Evolutionary conservation across 306 rosid species (phyloP).

Genomic region (Vicia villosa): DNA sequence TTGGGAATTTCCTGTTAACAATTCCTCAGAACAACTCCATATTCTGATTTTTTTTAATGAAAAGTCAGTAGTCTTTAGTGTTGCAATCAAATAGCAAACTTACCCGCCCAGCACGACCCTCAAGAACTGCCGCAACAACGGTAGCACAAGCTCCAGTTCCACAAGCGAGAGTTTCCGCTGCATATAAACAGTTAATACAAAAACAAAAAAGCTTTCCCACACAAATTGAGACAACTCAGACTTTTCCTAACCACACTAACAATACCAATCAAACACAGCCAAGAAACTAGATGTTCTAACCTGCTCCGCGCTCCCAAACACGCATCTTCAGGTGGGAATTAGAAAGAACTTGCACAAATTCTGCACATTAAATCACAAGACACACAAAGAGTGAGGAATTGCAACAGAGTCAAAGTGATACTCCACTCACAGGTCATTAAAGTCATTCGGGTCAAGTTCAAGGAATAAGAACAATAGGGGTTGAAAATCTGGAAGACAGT

Average conservation of each 20-base stretch:
- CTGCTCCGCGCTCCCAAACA: constrained; percentile 99
- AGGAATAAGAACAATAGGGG: constrained; percentile 9
- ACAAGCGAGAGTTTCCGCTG: constrained; percentile 95
- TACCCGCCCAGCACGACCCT: constrained; percentile 88
- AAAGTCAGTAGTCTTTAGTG: constrained; percentile 8
- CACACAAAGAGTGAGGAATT: neutral
- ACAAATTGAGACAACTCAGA: constrained; percentile 13
- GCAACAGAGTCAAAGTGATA: neutral
- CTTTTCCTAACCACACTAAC: constrained; percentile 1
- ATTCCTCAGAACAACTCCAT: neutral
- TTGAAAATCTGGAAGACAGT: neutral
- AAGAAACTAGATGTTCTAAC: constrained; percentile 48
- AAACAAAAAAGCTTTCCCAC: neutral
- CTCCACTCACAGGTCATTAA: neutral
- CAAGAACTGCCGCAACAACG: constrained; percentile 93
- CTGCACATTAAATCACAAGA: constrained; percentile 51
- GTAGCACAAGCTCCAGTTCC: constrained; percentile 98
- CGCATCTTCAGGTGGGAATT: constrained; percentile 86
- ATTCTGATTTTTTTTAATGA: neutral
- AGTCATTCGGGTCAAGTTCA: constrained; percentile 9
- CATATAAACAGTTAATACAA: constrained; percentile 18
- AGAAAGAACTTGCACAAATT: constrained; percentile 87
- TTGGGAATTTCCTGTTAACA: neutral
- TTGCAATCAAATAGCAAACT: constrained; percentile 37
- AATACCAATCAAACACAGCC: constrained; percentile 6